These are phyloP conservation scores for Diutina neorugosa DNA, from an alignment of 1,139 yeast genomes.

Conservation along the genomic window DNA sequence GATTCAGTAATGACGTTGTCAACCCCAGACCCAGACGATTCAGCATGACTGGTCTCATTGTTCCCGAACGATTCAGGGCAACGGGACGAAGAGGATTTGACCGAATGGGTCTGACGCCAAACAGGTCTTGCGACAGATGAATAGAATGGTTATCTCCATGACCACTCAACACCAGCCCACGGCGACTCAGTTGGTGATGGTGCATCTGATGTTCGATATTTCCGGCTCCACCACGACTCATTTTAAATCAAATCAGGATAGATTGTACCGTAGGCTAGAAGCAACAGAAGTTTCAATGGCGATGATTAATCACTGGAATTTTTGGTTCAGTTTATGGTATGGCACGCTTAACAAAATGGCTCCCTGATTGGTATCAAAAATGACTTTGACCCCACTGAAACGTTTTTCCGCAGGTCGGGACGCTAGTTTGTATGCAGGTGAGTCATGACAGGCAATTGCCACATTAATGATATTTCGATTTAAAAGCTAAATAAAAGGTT, in stretches of 20 bases:
- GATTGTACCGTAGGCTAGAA: not conserved
- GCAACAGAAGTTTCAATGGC: not conserved
- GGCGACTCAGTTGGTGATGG: not conserved
- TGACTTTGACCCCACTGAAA: not conserved
- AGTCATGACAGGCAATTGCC: not conserved
- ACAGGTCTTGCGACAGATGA: not conserved
- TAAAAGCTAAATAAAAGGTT: no score
- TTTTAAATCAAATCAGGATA: not conserved
- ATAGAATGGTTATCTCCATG: not conserved
- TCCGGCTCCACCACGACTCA: constrained; percentile 3
- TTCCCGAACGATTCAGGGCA: not conserved
- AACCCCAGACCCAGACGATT: constrained; percentile 1
- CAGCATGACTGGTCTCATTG: not conserved
- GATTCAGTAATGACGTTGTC: not conserved
- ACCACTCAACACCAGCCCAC: not conserved
- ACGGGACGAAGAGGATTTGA: constrained; percentile 1
- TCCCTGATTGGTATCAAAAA: not conserved
- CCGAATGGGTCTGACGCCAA: not conserved
- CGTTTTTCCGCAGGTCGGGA: not conserved
- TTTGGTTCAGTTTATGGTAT: not conserved
- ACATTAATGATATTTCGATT: not conserved
- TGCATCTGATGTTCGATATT: not conserved
- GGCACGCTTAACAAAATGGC: not conserved
- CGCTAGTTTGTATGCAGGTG: not conserved
- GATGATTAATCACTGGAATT: not conserved